Percentiles rank a stretch among this genome's conserved stretches.
Evolutionary conservation across 1,284 basidiomycete genomes (phyloP).

Genomic region (Neonothopanus nambi): DNA sequence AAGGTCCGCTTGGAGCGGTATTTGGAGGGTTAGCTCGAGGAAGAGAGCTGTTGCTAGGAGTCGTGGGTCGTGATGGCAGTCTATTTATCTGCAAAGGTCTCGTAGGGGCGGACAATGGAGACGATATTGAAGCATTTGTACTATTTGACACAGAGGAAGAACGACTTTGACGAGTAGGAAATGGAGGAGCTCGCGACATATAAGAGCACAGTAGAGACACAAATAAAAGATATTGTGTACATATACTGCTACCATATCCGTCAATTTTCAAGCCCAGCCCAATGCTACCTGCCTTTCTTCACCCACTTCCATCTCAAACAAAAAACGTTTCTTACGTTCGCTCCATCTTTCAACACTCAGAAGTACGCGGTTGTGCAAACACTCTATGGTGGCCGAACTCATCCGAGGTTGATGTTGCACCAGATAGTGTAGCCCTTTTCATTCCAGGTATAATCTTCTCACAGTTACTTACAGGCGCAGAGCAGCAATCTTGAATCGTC

Average conservation of each 20-base stretch:
- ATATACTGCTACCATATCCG: no score
- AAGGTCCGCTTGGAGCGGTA: slow-evolving; percentile 45
- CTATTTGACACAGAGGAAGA: slow-evolving; percentile 32
- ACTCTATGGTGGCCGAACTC: slow-evolving; percentile 55
- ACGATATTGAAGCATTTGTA: slow-evolving; percentile 33
- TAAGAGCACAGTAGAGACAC: slow-evolving; percentile 12
- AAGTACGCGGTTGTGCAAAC: slow-evolving; percentile 42
- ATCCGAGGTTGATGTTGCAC: slow-evolving; percentile 20
- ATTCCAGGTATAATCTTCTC: slow-evolving; percentile 47
- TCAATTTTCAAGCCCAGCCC: background rate
- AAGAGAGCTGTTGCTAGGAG: slow-evolving; percentile 37
- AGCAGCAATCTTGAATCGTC: background rate
- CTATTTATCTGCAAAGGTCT: slow-evolving; percentile 58
- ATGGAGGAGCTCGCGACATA: slow-evolving; percentile 60
- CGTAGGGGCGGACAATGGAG: slow-evolving; percentile 35
- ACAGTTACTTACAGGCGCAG: no score
- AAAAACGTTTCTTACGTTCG: slow-evolving; percentile 23
- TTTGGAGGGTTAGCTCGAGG: slow-evolving; percentile 33
- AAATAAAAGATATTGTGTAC: no score
- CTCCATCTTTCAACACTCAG: slow-evolving; percentile 39
- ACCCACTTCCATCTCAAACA: slow-evolving; percentile 17
- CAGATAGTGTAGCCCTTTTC: slow-evolving; percentile 48
- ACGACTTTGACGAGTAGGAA: slow-evolving; percentile 43
- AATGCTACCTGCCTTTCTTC: slow-evolving; percentile 37
- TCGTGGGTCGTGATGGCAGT: slow-evolving; percentile 43